Conservation (phyloP, 441 rosid species). For the Aleurites moluccanus region DNA sequence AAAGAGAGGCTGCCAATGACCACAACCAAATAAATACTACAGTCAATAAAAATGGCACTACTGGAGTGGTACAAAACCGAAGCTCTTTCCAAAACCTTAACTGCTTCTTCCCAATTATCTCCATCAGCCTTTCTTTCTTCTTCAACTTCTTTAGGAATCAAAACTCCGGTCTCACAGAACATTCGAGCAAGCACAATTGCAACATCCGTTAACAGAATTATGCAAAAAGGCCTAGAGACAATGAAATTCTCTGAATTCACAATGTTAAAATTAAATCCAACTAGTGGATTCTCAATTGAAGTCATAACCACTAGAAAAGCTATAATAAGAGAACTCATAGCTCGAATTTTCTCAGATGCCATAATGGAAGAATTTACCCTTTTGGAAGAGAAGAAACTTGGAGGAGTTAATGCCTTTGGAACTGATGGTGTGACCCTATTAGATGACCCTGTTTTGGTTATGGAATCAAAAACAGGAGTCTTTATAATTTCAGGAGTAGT, state of each 20-base stretch:
- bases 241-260: conserved; percentile 40
- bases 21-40: conserved; percentile 68
- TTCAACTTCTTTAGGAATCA: conserved; percentile 31
- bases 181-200: conserved; percentile 49
- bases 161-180: conserved; percentile 30
- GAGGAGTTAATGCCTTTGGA: conserved; percentile 23
- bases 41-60: conserved; percentile 67
- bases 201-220: conserved; percentile 56
- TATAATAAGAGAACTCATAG: conserved; percentile 52
- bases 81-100: conserved; percentile 73
- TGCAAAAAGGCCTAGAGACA: conserved; percentile 62
- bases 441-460: conserved; percentile 16
- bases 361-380: conserved; percentile 54
- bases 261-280: conserved; percentile 29
- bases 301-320: conserved; percentile 54
- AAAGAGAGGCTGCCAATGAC: conserved; percentile 54
- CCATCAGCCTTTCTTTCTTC: conserved; percentile 35
- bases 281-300: conserved; percentile 35
- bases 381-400: conserved; percentile 49
- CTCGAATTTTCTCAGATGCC: conserved; percentile 54
- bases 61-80: conserved; percentile 56
- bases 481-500: conserved; percentile 9
- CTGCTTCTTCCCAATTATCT: conserved; percentile 54
- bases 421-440: conserved; percentile 6
- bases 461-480: conserved; percentile 7